A percentile compares a stretch with the other conserved stretches of the same genome.
These are phyloP conservation scores for Furcasterigmium furcatum DNA, from an alignment of 2,329 filamentous ascomycete genomes.

Conservation along the genomic window DNA sequence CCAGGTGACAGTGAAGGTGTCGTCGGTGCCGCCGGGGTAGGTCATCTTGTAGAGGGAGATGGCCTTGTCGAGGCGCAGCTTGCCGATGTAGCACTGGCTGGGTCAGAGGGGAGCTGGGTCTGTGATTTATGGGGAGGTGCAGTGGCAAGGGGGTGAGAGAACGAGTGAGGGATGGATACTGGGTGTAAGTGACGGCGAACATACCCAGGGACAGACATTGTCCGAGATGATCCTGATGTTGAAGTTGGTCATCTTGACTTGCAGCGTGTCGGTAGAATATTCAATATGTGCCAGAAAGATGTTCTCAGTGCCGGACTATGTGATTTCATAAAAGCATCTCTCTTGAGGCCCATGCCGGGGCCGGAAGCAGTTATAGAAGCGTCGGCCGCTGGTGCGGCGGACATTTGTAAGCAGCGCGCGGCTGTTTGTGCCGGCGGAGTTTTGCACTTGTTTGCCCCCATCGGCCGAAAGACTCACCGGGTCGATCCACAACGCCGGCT, in stretches of 20 bases:
- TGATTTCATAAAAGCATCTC: too few species aligned
- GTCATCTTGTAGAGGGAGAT: slow-evolving; percentile 63
- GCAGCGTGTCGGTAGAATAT: too few species aligned
- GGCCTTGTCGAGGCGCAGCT: slow-evolving; percentile 69
- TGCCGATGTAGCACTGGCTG: slow-evolving; percentile 71
- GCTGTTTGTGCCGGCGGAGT: background rate
- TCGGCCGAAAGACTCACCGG: too few species aligned
- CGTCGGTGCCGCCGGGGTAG: slow-evolving; percentile 53
- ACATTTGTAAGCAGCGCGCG: slow-evolving; percentile 4
- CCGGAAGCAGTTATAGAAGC: too few species aligned
- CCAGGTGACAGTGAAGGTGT: slow-evolving; percentile 74
- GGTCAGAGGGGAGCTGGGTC: slow-evolving; percentile 13
- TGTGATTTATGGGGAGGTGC: slow-evolving; percentile 1
- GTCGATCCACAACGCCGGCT: too few species aligned
- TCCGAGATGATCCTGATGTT: slow-evolving; percentile 78
- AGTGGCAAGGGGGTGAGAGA: background rate
- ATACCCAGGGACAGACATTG: slow-evolving; percentile 67
- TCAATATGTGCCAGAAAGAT: too few species aligned
- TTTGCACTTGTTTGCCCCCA: background rate
- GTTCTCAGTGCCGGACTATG: too few species aligned
- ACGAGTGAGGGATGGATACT: too few species aligned
- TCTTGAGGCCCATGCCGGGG: too few species aligned
- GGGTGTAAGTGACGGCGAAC: slow-evolving; percentile 9
- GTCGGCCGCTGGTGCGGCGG: slow-evolving; percentile 2
- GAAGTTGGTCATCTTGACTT: slow-evolving; percentile 68